These are phyloP conservation scores for Candida ascalaphidarum DNA, from an alignment of 805 yeast genomes.

Conservation along the genomic window DNA sequence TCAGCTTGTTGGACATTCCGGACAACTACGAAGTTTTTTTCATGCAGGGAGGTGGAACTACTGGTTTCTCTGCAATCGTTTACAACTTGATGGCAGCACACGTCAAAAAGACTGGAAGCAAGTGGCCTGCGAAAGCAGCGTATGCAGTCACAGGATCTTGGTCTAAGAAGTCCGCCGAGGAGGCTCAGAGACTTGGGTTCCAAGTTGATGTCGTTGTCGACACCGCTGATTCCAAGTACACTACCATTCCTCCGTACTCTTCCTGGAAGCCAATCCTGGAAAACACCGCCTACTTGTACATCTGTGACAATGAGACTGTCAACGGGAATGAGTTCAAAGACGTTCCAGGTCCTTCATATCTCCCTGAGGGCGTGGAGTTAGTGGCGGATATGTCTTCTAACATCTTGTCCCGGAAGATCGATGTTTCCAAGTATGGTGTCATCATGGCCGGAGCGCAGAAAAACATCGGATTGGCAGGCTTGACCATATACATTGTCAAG, in stretches of 20 bases:
- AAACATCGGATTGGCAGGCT: conserved; percentile 94
- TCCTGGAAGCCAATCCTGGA: conserved; percentile 54
- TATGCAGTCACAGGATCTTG: conserved; percentile 90
- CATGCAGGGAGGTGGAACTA: conserved; percentile 97
- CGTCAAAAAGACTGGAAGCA: conserved; percentile 63
- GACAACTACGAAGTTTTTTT: conserved; percentile 92
- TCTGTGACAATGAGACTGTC: conserved; percentile 96
- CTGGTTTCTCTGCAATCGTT: conserved; percentile 85
- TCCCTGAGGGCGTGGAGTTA: conserved; percentile 63
- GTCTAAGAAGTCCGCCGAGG: conserved; percentile 85
- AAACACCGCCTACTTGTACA: conserved; percentile 76
- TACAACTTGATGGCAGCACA: conserved; percentile 73
- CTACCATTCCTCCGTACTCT: conserved; percentile 53
- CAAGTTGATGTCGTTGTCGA: conserved; percentile 64
- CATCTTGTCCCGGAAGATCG: conserved; percentile 72
- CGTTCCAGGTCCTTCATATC: conserved; percentile 43
- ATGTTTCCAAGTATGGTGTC: conserved; percentile 77
- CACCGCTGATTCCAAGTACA: conserved; percentile 53
- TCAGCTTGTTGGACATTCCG: conserved; percentile 63
- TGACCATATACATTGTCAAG: conserved; percentile 84
- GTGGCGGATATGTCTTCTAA: conserved; percentile 96
- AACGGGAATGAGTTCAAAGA: conserved; percentile 77
- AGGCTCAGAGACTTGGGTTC: conserved; percentile 76
- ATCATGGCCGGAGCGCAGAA: conserved; percentile 98
- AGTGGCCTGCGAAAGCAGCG: conserved; percentile 75